These are phyloP conservation scores for Fusarium robinianum DNA, from an alignment of 2,329 filamentous ascomycete species.

Conservation along the genomic window DNA sequence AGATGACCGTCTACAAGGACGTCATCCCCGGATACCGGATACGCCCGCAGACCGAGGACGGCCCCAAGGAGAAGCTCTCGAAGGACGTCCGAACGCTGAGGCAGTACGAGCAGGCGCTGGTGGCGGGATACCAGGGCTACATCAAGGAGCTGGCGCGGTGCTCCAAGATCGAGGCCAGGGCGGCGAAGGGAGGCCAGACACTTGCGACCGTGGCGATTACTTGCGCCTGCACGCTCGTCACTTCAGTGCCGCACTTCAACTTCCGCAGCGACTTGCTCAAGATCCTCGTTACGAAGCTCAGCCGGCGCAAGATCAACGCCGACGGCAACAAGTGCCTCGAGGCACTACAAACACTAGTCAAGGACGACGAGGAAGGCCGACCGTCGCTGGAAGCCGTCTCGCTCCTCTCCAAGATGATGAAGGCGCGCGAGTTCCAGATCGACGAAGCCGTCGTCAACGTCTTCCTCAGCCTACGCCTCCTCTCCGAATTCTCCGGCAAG, in stretches of 20 bases:
- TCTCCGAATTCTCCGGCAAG: constrained; percentile 86
- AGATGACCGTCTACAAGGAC: constrained; percentile 91
- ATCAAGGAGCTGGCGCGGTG: constrained; percentile 74
- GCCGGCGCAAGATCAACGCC: constrained; percentile 69
- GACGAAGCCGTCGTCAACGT: constrained; percentile 87
- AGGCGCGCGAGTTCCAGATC: constrained; percentile 77
- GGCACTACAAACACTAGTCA: constrained; percentile 80
- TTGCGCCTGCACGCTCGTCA: constrained; percentile 81
- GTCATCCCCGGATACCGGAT: constrained; percentile 96
- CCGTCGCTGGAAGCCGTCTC: constrained; percentile 85
- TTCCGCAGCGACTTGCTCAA: constrained; percentile 86
- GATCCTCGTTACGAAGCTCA: constrained; percentile 84
- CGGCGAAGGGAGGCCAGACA: constrained; percentile 47
- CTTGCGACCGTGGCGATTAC: constrained; percentile 78
- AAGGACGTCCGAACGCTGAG: constrained; percentile 87
- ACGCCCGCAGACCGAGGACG: constrained; percentile 76
- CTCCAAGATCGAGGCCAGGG: constrained; percentile 59
- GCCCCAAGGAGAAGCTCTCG: constrained; percentile 77
- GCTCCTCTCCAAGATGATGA: constrained; percentile 93
- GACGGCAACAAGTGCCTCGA: constrained; percentile 79
- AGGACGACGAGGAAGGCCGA: constrained; percentile 85
- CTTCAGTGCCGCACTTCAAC: constrained; percentile 93
- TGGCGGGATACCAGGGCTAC: constrained; percentile 84
- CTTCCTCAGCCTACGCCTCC: constrained; percentile 84
- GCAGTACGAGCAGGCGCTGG: constrained; percentile 83